A percentile compares a stretch with the other conserved stretches of the same genome.
Evolutionary conservation across 768 basidiomycete species (phyloP).

Genomic region (Serpula lacrymans): DNA sequence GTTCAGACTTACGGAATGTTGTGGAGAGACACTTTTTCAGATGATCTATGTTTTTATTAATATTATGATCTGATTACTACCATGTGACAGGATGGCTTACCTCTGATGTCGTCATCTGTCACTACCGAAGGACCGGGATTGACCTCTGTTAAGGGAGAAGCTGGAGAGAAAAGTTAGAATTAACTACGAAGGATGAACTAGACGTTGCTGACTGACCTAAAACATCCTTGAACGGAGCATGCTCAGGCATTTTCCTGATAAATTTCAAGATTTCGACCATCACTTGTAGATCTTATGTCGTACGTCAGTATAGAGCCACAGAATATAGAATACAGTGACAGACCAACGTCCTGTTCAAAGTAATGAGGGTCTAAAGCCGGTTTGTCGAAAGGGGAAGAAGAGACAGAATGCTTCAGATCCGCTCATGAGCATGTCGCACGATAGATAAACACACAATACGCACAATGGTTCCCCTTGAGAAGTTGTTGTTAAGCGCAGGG

Average conservation of each 20-base stretch:
- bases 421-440: too few species aligned
- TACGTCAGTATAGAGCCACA: background rate
- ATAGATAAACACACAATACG: too few species aligned
- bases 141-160: constrained; percentile 16
- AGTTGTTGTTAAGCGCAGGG: constrained; percentile 16
- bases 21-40: constrained; percentile 8
- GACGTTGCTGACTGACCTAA: constrained; percentile 7
- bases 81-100: constrained; percentile 11
- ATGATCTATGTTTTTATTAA: constrained; percentile 4
- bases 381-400: constrained; percentile 28
- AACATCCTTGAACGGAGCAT: constrained; percentile 20
- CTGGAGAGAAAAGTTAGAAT: too few species aligned
- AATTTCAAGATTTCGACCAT: constrained; percentile 34
- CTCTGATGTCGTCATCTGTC: constrained; percentile 34
- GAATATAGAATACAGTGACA: constrained; percentile 1
- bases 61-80: background rate
- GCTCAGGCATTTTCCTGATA: constrained; percentile 22
- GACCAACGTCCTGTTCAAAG: constrained; percentile 40
- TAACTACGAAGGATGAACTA: too few species aligned
- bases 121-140: constrained; percentile 29
- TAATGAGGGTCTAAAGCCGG: constrained; percentile 41
- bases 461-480: constrained; percentile 20
- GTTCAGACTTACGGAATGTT: constrained; percentile 8
- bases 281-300: constrained; percentile 25
- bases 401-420: constrained; percentile 27